Conservation (phyloP, 805 yeast genomes). For the Suhomyces faveliae region DNA sequence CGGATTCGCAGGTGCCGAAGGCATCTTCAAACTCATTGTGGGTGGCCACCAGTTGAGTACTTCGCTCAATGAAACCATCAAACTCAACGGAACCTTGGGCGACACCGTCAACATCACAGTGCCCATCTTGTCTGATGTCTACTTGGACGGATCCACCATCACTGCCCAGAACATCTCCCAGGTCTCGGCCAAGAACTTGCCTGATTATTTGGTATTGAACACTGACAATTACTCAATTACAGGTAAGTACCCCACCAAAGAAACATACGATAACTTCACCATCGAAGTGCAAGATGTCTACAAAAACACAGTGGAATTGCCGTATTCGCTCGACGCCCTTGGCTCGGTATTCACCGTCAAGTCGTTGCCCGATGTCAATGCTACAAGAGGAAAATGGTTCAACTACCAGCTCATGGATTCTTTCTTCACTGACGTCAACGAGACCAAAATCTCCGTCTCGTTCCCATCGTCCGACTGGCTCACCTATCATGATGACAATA, state of each 20-base stretch:
- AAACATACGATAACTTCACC: constrained; percentile 46
- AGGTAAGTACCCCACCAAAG: constrained; percentile 56
- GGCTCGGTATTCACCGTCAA: constrained; percentile 56
- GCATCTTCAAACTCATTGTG: constrained; percentile 67
- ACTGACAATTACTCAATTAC: constrained; percentile 38
- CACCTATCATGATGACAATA: constrained; percentile 53
- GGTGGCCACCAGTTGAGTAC: constrained; percentile 89
- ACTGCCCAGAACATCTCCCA: constrained; percentile 51
- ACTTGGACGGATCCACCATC: constrained; percentile 59
- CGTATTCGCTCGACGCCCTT: constrained; percentile 55
- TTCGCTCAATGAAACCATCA: constrained; percentile 51
- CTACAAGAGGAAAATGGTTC: constrained; percentile 63
- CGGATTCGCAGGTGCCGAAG: constrained; percentile 71
- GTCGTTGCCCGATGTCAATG: constrained; percentile 58
- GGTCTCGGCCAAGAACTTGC: constrained; percentile 51
- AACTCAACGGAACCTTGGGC: constrained; percentile 67
- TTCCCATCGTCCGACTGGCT: constrained; percentile 57
- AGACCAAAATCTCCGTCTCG: constrained; percentile 49
- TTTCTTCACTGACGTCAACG: constrained; percentile 53
- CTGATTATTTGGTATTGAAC: constrained; percentile 56
- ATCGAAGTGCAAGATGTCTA: constrained; percentile 58
- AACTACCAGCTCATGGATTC: constrained; percentile 53
- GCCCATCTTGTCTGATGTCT: constrained; percentile 62
- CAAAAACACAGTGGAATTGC: constrained; percentile 58
- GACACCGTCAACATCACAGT: constrained; percentile 52